A percentile compares a stretch with the other conserved stretches of the same genome.
phyloP scores from a whole-genome alignment of 2,329 filamentous ascomycete genomes.

The Hymenoscyphus linearis region DNA sequence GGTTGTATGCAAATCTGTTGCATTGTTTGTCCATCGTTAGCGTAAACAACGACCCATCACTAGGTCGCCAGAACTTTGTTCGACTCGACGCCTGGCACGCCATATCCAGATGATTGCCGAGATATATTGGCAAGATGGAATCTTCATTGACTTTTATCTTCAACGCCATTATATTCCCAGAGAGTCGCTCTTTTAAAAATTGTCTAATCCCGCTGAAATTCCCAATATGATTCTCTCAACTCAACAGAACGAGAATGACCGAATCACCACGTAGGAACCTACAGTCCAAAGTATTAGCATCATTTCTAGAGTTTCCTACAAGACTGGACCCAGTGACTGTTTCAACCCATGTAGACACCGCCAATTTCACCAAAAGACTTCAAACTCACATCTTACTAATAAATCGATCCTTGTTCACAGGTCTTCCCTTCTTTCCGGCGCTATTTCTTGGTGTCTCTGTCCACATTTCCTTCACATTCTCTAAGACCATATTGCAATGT shows the following conservation, averaged over 20 bases:
- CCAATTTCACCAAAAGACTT: neutral
- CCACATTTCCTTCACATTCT: conserved; percentile 99
- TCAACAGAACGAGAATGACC: conserved; percentile 34
- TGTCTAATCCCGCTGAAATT: conserved; percentile 13
- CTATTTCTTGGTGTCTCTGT: conserved; percentile 82
- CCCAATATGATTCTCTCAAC: conserved; percentile 23
- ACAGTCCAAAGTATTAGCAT: conserved; percentile 6
- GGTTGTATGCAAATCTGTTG: neutral
- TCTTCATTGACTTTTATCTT: conserved; percentile 25
- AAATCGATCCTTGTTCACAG: conserved; percentile 96
- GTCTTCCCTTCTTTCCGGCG: conserved; percentile 80
- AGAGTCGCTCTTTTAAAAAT: conserved; percentile 21
- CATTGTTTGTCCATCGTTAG: neutral
- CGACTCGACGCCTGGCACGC: neutral
- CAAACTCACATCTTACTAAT: conserved; percentile 86
- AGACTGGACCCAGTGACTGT: neutral
- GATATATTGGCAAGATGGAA: conserved; percentile 14
- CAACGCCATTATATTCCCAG: conserved; percentile 26
- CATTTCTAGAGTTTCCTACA: neutral
- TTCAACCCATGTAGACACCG: neutral
- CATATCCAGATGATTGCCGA: conserved; percentile 1
- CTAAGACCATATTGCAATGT: conserved; percentile 98
- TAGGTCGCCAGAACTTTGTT: neutral
- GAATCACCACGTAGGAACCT: conserved; percentile 36
- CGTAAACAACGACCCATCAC: neutral